Conservation (phyloP, 208 protist species). For the Acanthamoeba rhysodes region DNA sequence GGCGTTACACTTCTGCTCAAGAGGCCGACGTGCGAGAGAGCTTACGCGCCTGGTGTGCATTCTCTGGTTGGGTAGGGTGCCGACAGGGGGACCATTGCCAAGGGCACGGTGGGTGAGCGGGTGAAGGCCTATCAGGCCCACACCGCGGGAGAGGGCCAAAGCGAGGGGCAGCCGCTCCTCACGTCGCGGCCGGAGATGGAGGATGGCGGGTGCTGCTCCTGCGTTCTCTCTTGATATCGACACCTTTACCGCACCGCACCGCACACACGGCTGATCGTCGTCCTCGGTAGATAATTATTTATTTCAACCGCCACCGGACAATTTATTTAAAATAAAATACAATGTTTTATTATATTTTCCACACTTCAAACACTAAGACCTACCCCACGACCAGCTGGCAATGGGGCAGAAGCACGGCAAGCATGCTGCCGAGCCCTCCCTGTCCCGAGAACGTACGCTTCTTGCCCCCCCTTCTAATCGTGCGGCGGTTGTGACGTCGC, state of each 20-base stretch:
- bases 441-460: background rate
- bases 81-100: conserved; percentile 1
- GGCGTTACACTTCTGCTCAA: background rate
- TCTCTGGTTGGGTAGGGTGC: background rate
- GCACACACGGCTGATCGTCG: no score
- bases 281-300: no score
- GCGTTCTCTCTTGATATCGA: background rate
- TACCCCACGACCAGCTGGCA: background rate
- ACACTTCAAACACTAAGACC: no score
- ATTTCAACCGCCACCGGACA: background rate
- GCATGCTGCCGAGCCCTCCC: background rate
- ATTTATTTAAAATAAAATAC: no score
- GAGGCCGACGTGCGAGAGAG: no score
- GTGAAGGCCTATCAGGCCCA: conserved; percentile 47
- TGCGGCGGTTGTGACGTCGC: no score
- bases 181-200: background rate
- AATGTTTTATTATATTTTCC: no score
- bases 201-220: background rate
- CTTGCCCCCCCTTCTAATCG: no score
- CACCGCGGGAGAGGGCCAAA: background rate
- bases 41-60: background rate
- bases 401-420: conserved; percentile 13
- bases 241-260: no score
- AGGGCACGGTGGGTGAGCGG: conserved; percentile 29
- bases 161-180: conserved; percentile 49